phyloP scores from a whole-genome alignment of 345 rosid genomes.

The Aquilaria yunnanensis region DNA sequence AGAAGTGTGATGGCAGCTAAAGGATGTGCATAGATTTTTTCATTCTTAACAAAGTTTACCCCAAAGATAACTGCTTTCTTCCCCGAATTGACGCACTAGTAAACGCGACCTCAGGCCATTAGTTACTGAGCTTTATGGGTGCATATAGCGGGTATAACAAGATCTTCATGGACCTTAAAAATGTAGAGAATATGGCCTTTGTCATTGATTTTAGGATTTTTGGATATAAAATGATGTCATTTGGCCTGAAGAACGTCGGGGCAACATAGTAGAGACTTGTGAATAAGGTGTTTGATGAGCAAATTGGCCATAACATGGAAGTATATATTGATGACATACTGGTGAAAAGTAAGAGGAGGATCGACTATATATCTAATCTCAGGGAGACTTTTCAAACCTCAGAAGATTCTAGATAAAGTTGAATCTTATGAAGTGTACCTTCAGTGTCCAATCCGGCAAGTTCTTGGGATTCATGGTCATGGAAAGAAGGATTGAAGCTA shows the following conservation, averaged over 20 bases:
- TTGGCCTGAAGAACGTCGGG: conserved; percentile 3
- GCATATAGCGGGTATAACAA: conserved; percentile 7
- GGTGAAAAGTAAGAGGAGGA: no score
- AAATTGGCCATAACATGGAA: not conserved
- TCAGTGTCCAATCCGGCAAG: no score
- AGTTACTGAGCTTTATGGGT: not conserved
- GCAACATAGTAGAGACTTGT: conserved; percentile 1
- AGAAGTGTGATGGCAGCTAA: not conserved
- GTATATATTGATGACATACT: no score
- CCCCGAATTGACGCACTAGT: conserved; percentile 3
- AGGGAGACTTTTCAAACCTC: not conserved
- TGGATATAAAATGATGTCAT: not conserved
- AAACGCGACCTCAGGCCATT: not conserved
- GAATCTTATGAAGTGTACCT: no score
- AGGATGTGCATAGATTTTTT: conserved; percentile 3
- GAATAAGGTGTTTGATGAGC: not conserved
- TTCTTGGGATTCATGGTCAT: no score
- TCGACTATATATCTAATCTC: no score
- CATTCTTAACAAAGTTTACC: not conserved
- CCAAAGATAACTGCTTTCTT: conserved; percentile 1
- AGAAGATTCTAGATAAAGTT: no score
- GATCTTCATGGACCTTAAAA: not conserved
- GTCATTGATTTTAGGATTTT: not conserved
- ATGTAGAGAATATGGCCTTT: not conserved
- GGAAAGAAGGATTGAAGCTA: no score